Conservation (phyloP, 352 stramenopile genomes). For the Pythium chondricola region DNA sequence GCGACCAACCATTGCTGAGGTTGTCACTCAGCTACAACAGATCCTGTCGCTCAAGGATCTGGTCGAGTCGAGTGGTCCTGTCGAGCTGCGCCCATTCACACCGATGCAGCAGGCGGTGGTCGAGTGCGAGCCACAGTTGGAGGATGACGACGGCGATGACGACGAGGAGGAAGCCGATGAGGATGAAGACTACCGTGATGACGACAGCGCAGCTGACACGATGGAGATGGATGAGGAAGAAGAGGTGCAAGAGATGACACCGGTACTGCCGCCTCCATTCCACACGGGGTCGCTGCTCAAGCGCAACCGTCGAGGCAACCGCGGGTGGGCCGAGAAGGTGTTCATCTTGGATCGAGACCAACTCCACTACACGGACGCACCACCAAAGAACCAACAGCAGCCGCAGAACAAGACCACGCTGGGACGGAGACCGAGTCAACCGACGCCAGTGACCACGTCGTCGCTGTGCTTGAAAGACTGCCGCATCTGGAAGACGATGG, state of each 20-base stretch:
- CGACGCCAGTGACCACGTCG: slow-evolving; percentile 27
- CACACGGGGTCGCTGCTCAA: slow-evolving; percentile 63
- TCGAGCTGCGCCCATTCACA: slow-evolving; percentile 63
- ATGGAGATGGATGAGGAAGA: slow-evolving; percentile 35
- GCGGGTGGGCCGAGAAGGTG: slow-evolving; percentile 63
- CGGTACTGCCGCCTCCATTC: slow-evolving; percentile 33
- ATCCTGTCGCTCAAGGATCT: slow-evolving; percentile 30
- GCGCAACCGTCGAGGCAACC: slow-evolving; percentile 61
- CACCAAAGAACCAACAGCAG: slow-evolving; percentile 2
- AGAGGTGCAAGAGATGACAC: slow-evolving; percentile 17
- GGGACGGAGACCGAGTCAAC: slow-evolving; percentile 6
- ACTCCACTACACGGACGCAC: slow-evolving; percentile 64
- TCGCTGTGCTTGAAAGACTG: slow-evolving; percentile 62
- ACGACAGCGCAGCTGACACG: slow-evolving; percentile 30
- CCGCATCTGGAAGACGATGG: slow-evolving; percentile 83
- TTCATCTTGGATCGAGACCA: slow-evolving; percentile 66
- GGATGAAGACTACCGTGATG: slow-evolving; percentile 32
- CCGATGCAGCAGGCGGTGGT: slow-evolving; percentile 22
- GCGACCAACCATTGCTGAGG: slow-evolving; percentile 39
- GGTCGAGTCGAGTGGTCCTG: slow-evolving; percentile 3
- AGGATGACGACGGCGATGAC: slow-evolving; percentile 35
- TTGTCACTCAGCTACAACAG: slow-evolving; percentile 38
- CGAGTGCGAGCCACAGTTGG: slow-evolving; percentile 56
- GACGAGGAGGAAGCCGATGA: slow-evolving; percentile 24
- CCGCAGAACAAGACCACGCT: slow-evolving; percentile 8